Evolutionary conservation across 345 rosid species (phyloP).

Genomic region (Salix udensis): DNA sequence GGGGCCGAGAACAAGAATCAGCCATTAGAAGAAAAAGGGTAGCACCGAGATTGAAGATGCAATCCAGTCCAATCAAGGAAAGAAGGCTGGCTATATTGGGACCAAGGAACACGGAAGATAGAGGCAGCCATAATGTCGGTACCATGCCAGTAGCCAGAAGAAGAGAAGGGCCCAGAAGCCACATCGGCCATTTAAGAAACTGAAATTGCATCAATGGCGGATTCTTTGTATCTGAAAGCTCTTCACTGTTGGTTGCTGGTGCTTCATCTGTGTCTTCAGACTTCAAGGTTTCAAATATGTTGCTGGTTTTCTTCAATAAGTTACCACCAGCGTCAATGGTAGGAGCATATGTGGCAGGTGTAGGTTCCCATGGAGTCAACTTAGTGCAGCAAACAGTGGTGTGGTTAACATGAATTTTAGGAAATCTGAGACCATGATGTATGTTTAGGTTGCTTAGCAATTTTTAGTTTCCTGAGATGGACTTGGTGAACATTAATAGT

Average conservation of each 20-base stretch:
- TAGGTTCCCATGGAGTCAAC: conserved; percentile 61
- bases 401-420: conserved; percentile 13
- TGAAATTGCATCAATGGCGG: conserved; percentile 32
- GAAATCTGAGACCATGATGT: conserved; percentile 10
- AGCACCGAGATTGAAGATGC: conserved; percentile 84
- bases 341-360: conserved; percentile 44
- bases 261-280: conserved; percentile 41
- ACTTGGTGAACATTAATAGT: conserved; percentile 20
- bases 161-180: conserved; percentile 84
- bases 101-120: conserved; percentile 78
- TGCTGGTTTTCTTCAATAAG: conserved; percentile 42
- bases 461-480: conserved; percentile 31
- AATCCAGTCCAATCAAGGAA: conserved; percentile 80
- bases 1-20: conserved; percentile 69
- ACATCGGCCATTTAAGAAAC: conserved; percentile 79
- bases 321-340: conserved; percentile 38
- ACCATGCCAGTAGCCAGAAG: conserved; percentile 84
- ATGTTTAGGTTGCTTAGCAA: conserved; percentile 21
- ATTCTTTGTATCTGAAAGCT: conserved; percentile 19
- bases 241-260: conserved; percentile 18
- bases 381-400: conserved; percentile 45
- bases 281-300: conserved; percentile 52
- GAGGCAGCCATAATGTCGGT: conserved; percentile 84
- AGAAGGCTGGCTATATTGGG: conserved; percentile 85
- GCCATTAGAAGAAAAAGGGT: conserved; percentile 85